Base-by-base conservation (phyloP, 2,329 filamentous ascomycete genomes). In the Curvularia sp. region DNA sequence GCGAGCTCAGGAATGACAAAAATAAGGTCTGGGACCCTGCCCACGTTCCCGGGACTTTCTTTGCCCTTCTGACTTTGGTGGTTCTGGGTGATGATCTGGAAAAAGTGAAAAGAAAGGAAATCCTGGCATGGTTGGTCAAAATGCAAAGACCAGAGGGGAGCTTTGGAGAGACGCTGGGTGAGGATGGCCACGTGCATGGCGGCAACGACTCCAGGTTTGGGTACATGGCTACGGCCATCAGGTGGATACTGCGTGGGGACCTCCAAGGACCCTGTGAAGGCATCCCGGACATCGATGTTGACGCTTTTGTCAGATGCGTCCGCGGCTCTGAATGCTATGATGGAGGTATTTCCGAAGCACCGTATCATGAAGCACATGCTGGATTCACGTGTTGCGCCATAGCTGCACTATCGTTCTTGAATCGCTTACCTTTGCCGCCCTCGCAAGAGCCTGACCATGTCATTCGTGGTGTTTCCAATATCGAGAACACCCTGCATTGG, bases 381-480 rank as follows among this genome's bases (percentile, higher is more conserved):
- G 95, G 95, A 20, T 94, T 96, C 75, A 93, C 92, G 9, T 97
- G 93, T 80, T 97, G 93, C 76, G 93, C 89, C 7, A 85, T 97
- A 53, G 88, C 87, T 10, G 89, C 92, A 4, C 81, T 98, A 5
- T 85, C 87, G 1, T 86, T 97, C 49, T 82, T 97, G n/a, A 86
- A 87, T 59, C 85, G 87, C 10, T 82, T 89, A 1, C 78, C 81
- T 1, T 46, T 67, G 18, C 46, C 61, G 8, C 54, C 65, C 15
- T 59, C 65, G 24, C 61, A 66, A 55, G 54, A 64, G 13, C 58
- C 68, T 13, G 73, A 77, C 57, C 61, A 66, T 24, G 63, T 68
- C 4, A 33, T 68, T 30, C 72, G 71, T 33, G 75, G 75, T n/a
- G 68, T 81, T 5, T 70, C 71, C 5, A 73, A 80, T 53, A 75